Percentiles rank a stretch among this genome's conserved stretches.
phyloP scores from a whole-genome alignment of 305 asterid species.

The Fraxinus baroniana region DNA sequence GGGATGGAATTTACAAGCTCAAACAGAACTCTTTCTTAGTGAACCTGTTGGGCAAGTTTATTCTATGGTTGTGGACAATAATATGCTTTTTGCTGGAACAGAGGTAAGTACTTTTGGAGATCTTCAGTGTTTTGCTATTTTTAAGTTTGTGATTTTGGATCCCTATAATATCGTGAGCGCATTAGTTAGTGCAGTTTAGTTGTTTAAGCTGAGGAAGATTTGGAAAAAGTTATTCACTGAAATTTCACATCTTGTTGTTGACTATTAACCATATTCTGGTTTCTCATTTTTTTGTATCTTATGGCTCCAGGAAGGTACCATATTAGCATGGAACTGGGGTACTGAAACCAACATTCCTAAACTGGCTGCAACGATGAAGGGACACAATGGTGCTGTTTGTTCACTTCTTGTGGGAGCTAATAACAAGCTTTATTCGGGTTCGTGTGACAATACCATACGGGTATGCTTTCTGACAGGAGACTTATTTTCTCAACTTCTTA shows the following conservation, averaged over 20 bases:
- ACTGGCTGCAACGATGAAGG: conserved; percentile 34
- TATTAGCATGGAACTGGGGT: conserved; percentile 49
- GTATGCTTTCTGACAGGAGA: conserved; percentile 24
- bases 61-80: conserved; percentile 35
- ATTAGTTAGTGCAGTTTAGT: background rate
- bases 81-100: conserved; percentile 56
- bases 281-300: background rate
- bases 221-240: background rate
- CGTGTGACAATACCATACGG: conserved; percentile 49
- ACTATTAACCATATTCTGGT: background rate
- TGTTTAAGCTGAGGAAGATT: background rate
- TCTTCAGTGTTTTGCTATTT: background rate
- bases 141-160: background rate
- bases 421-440: conserved; percentile 52
- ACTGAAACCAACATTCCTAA: conserved; percentile 26
- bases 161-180: background rate
- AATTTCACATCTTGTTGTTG: background rate
- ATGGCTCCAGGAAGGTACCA: conserved; percentile 53
- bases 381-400: conserved; percentile 38
- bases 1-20: conserved; percentile 52
- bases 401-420: conserved; percentile 41
- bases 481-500: background rate
- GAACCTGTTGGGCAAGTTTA: conserved; percentile 49
- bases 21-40: conserved; percentile 34
- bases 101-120: conserved; percentile 37